phyloP scores from a whole-genome alignment of 495 filamentous ascomycete species.

The Penicillium samsonianum region DNA sequence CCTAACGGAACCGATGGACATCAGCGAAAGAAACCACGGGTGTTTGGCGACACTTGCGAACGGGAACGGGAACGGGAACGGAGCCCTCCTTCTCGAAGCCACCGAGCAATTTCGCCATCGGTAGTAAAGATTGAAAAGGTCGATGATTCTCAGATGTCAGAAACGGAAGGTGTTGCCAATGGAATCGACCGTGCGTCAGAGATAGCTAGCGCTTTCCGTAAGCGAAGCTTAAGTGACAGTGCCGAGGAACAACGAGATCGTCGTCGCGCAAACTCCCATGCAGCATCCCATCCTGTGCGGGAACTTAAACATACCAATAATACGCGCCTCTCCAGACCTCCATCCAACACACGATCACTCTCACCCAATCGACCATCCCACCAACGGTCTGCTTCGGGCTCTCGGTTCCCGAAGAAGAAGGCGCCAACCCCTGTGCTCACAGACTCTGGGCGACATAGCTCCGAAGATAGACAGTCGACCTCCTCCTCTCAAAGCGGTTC shows the following conservation, averaged over 20 bases:
- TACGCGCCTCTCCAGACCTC: constrained; percentile 30
- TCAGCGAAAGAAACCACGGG: constrained; percentile 44
- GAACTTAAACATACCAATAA: constrained; percentile 33
- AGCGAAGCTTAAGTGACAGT: constrained; percentile 48
- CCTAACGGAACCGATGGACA: constrained; percentile 50
- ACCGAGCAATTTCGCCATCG: constrained; percentile 31
- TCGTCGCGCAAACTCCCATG: constrained; percentile 26
- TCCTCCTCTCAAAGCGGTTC: constrained; percentile 74
- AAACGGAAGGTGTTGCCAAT: constrained; percentile 26
- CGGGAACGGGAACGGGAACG: constrained; percentile 25
- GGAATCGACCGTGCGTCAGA: constrained; percentile 19
- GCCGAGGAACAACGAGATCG: constrained; percentile 39
- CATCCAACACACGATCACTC: constrained; percentile 57
- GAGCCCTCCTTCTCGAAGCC: constrained; percentile 31
- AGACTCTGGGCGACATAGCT: constrained; percentile 46
- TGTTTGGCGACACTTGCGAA: constrained; percentile 29
- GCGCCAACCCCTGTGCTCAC: constrained; percentile 54
- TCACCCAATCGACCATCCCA: constrained; percentile 63
- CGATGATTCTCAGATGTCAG: constrained; percentile 31
- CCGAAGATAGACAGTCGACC: constrained; percentile 69
- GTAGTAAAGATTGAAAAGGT: constrained; percentile 42
- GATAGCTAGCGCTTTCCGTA: constrained; percentile 33
- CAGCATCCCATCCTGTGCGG: constrained; percentile 22
- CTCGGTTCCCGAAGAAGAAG: constrained; percentile 53
- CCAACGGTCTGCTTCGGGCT: constrained; percentile 61